Evolutionary conservation across 2,329 filamentous ascomycete genomes (phyloP), one percentile per base, ranked within the genome.

Genomic region (Akanthomyces uredinophilus): DNA sequence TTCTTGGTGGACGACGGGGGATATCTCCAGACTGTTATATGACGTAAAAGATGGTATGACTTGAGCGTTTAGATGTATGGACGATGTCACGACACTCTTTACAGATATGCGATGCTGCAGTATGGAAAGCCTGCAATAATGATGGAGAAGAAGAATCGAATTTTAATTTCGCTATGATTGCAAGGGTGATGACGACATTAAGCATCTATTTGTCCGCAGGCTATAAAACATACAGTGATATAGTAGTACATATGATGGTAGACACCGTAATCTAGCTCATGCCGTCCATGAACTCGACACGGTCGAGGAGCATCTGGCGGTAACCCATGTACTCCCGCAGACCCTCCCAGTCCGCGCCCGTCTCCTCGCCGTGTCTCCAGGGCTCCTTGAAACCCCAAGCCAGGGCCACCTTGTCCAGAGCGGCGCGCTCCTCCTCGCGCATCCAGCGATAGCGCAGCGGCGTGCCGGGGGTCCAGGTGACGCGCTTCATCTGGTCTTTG

Each of bases 401-500:
- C 66, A 88, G 85, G 1, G 93, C 92, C 62, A 99, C 85, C 70
- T 85, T 87, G 77, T 99, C 95, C 66, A 96, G 79, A 1, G 92
- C 92, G 4, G 88, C 90, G 27, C 95, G 83, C 79, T 99, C 93
- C 66, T 96, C 92, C 73, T 98, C 95, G 39, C 91, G 83, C 60
- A 96, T 74, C 90, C 93, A 98, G 16, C 95, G 84, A 69, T 91
- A 84, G 65, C 89, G 83, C 65, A 98, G 77, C 24, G 91, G 89
- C 39, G 91, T 88, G 13, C 95, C 95, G 0, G 86, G 86, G 10
- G 89, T 82, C 95, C 95, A 99, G 2, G 91, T 93, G 5, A 98
- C 92, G 22, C 95, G 86, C 70, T 89, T 88, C 91, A 97, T 96
- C 75, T 98, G 92, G 73, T 98, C 93, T 75, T 97, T 97, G 64